These are phyloP conservation scores for Dipteronia sinensis DNA, from an alignment of 345 rosid species.

Conservation along the genomic window DNA sequence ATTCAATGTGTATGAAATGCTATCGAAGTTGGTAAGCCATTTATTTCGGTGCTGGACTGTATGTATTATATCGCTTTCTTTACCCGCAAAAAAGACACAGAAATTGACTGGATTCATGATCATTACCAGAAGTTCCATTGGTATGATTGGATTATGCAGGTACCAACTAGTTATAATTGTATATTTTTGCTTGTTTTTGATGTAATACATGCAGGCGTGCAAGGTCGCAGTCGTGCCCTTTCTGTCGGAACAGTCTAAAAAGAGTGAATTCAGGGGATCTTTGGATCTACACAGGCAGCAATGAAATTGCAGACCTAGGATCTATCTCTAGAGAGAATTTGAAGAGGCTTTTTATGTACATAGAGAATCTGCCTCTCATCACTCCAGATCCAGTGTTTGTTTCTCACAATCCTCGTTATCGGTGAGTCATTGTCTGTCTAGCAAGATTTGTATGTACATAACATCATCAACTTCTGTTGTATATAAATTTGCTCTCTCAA, in stretches of 20 bases:
- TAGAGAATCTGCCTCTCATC: constrained; percentile 64
- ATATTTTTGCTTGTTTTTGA: not conserved
- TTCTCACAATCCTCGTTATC: constrained; percentile 45
- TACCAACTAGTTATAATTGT: not conserved
- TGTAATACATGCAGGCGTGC: constrained; percentile 45
- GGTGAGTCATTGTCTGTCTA: constrained; percentile 21
- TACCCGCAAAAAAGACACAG: no score
- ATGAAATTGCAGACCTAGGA: constrained; percentile 53
- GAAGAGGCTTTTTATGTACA: constrained; percentile 63
- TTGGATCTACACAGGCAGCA: constrained; percentile 62
- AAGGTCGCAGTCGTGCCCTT: constrained; percentile 86
- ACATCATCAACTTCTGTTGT: constrained; percentile 22
- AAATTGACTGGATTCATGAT: no score
- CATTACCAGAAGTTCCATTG: no score
- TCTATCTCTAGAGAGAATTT: constrained; percentile 60
- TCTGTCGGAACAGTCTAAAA: constrained; percentile 81
- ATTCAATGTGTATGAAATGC: constrained; percentile 82
- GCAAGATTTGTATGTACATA: constrained; percentile 23
- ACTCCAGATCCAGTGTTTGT: constrained; percentile 47
- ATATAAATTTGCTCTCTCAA: constrained; percentile 1
- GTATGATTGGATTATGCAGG: no score
- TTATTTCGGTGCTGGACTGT: not conserved
- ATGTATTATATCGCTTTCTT: no score
- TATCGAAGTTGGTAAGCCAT: constrained; percentile 65
- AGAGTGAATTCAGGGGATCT: constrained; percentile 78